phyloP scores from a whole-genome alignment of 306 rosid genomes.

The Vigna trinervia region DNA sequence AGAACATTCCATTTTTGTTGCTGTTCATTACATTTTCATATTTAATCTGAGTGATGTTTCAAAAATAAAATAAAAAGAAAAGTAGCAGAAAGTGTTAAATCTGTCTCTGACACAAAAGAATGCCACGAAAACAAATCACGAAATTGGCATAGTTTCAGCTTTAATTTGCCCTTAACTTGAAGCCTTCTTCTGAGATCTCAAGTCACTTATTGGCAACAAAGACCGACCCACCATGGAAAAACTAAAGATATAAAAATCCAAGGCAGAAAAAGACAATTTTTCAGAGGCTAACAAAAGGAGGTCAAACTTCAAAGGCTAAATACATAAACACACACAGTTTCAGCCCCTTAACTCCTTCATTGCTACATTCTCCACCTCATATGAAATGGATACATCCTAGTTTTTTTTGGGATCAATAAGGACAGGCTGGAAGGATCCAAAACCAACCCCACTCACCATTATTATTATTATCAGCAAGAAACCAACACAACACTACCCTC shows the following conservation, averaged over 20 bases:
- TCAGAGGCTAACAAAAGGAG: slow-evolving; percentile 58
- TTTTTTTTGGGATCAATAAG: slow-evolving; percentile 55
- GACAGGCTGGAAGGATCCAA: slow-evolving; percentile 81
- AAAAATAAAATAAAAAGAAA: background rate
- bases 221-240: slow-evolving; percentile 42
- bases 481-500: slow-evolving; percentile 49
- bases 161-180: slow-evolving; percentile 24
- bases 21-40: slow-evolving; percentile 29
- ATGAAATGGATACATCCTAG: slow-evolving; percentile 43
- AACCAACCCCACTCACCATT: slow-evolving; percentile 64
- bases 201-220: slow-evolving; percentile 35
- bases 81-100: slow-evolving; percentile 22
- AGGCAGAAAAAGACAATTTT: slow-evolving; percentile 54
- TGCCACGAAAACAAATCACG: slow-evolving; percentile 32
- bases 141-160: slow-evolving; percentile 32
- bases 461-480: slow-evolving; percentile 54
- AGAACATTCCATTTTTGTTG: slow-evolving; percentile 47
- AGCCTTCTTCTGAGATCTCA: slow-evolving; percentile 29
- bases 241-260: slow-evolving; percentile 21
- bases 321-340: slow-evolving; percentile 17
- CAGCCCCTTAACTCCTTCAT: slow-evolving; percentile 21
- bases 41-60: slow-evolving; percentile 11
- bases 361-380: slow-evolving; percentile 48
- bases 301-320: slow-evolving; percentile 65
- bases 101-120: slow-evolving; percentile 37